A percentile compares a stretch with the other conserved stretches of the same genome.
phyloP scores from a whole-genome alignment of 169 alveolate species.

The Plasmodium gaboni region DNA sequence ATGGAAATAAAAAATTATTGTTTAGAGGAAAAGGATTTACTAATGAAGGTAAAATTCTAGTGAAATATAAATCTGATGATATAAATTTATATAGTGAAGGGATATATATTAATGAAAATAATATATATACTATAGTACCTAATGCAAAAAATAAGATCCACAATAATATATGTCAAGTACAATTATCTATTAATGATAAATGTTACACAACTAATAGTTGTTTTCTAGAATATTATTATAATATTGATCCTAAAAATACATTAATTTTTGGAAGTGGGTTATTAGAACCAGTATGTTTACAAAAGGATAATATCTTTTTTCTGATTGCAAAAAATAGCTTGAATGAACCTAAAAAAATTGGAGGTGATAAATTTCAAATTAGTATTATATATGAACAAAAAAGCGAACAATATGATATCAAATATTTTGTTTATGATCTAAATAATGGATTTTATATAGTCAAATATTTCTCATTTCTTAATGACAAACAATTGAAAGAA shows the following conservation, averaged over 20 bases:
- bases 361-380: slow-evolving; percentile 67
- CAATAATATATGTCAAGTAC: slow-evolving; percentile 58
- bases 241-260: slow-evolving; percentile 54
- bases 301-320: slow-evolving; percentile 38
- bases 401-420: slow-evolving; percentile 10
- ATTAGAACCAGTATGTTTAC: slow-evolving; percentile 64
- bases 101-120: slow-evolving; percentile 60
- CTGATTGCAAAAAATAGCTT: slow-evolving; percentile 56
- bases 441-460: slow-evolving; percentile 62
- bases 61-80: slow-evolving; percentile 47
- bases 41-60: slow-evolving; percentile 50
- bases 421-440: slow-evolving; percentile 40
- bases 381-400: slow-evolving; percentile 37
- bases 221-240: slow-evolving; percentile 42
- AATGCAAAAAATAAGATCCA: slow-evolving; percentile 49
- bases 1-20: slow-evolving; percentile 56
- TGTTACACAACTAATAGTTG: slow-evolving; percentile 70
- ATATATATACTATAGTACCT: slow-evolving; percentile 59
- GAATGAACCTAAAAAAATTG: slow-evolving; percentile 60
- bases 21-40: slow-evolving; percentile 64
- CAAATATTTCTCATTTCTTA: slow-evolving; percentile 43
- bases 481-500: neutral
- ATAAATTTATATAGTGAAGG: slow-evolving; percentile 55
- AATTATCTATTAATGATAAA: slow-evolving; percentile 66
- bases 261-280: slow-evolving; percentile 64